A percentile compares a stretch with the other conserved stretches of the same genome.
phyloP scores from a whole-genome alignment of 495 filamentous ascomycete genomes.

The Hypoxylon crocopeplum region DNA sequence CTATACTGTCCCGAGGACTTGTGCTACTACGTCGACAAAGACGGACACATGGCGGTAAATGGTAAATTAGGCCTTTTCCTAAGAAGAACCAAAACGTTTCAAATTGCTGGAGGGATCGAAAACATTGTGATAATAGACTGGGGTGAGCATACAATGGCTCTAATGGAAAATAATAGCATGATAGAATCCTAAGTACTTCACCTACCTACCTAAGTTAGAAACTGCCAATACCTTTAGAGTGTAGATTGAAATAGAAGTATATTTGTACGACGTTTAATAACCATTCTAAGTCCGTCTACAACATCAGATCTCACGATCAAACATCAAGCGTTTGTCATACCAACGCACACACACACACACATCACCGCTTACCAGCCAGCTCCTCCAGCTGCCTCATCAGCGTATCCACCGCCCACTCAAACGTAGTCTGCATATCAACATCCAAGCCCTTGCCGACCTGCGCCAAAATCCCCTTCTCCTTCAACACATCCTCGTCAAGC shows the following conservation, averaged over 20 bases:
- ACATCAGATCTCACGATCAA: neutral
- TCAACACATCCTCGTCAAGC: conserved; percentile 52
- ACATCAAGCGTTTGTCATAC: neutral
- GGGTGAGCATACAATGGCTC: neutral
- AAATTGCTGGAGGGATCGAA: neutral
- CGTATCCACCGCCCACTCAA: conserved; percentile 62
- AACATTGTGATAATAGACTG: neutral
- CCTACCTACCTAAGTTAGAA: neutral
- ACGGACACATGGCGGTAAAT: conserved; percentile 48
- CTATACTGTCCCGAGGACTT: conserved; percentile 61
- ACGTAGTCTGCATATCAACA: conserved; percentile 55
- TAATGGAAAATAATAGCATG: neutral
- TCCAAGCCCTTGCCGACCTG: conserved; percentile 41
- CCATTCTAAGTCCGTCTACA: too few relatives aligned
- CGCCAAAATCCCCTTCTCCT: conserved; percentile 54
- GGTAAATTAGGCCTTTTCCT: neutral
- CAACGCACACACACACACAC: neutral
- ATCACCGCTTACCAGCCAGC: conserved; percentile 12
- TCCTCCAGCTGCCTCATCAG: conserved; percentile 51
- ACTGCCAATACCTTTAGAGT: too few relatives aligned
- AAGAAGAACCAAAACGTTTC: too few relatives aligned
- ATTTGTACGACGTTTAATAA: too few relatives aligned
- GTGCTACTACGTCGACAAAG: conserved; percentile 50
- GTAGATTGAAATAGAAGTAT: too few relatives aligned
- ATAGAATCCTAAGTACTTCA: neutral